Evolutionary conservation across 2,329 filamentous ascomycete species (phyloP).

Genomic region (Podosphaera aphanis): DNA sequence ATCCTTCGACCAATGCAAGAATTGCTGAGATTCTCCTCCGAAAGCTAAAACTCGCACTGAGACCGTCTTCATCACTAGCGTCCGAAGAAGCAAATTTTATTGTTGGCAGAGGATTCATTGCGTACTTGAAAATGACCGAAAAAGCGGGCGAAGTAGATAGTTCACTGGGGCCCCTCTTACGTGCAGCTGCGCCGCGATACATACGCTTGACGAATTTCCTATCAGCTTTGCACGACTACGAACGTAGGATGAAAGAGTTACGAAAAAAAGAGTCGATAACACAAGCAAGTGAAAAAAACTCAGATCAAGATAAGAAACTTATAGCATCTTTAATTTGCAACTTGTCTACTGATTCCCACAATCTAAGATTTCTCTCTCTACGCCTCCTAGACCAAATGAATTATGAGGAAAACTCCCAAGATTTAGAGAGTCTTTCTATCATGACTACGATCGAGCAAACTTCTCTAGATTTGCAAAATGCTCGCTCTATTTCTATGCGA

Average conservation of each 20-base stretch:
- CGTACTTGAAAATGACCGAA: slow-evolving; percentile 43
- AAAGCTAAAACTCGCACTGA: slow-evolving; percentile 41
- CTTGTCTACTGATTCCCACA: slow-evolving; percentile 50
- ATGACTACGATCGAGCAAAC: slow-evolving; percentile 66
- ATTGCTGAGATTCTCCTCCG: slow-evolving; percentile 41
- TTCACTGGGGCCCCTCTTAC: slow-evolving; percentile 39
- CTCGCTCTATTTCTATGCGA: slow-evolving; percentile 60
- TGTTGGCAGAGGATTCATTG: slow-evolving; percentile 48
- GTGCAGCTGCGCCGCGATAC: slow-evolving; percentile 41
- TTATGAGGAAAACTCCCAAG: slow-evolving; percentile 23
- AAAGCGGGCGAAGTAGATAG: slow-evolving; percentile 32
- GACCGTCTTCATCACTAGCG: slow-evolving; percentile 32
- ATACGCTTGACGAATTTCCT: slow-evolving; percentile 42
- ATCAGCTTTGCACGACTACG: slow-evolving; percentile 35
- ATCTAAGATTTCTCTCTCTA: slow-evolving; percentile 49
- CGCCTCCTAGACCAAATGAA: slow-evolving; percentile 44
- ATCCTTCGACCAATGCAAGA: slow-evolving; percentile 41
- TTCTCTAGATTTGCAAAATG: slow-evolving; percentile 51
- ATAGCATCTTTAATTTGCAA: slow-evolving; percentile 45
- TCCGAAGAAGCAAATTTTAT: slow-evolving; percentile 49
- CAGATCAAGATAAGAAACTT: slow-evolving; percentile 33
- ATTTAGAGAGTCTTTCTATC: slow-evolving; percentile 27
- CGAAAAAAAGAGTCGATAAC: slow-evolving; percentile 4
- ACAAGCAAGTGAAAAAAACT: slow-evolving; percentile 8
- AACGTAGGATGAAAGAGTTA: slow-evolving; percentile 15